Base-by-base conservation (phyloP, 129 eudicot genomes). In the Centrapalus pauciflorus region DNA sequence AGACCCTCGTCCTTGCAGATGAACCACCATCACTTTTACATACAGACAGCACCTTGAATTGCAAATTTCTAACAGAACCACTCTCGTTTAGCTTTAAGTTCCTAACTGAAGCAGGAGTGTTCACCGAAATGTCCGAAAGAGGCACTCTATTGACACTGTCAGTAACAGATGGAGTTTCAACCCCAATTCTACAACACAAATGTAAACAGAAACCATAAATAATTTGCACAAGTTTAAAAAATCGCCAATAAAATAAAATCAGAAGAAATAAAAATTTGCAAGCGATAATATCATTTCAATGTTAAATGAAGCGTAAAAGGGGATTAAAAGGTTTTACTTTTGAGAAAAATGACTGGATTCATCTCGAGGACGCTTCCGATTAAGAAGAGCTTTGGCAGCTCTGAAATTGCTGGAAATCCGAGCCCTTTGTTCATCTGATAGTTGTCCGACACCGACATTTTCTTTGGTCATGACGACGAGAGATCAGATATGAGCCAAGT, bases 381-480 rank as follows among this genome's bases (percentile, higher is more conserved):
- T 71, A 23, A 81, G 84, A 27, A 84, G 82, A 51, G 88, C 86
- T 69, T 87, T 87, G 38, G 95, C 91, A 17, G 88, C 83, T 72
- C 70, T 76, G 38, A 76, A 87, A 7, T 73, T 84, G 48, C 66
- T 70, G 20, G 95, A 81, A 58, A 87, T 87, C 45, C 95, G 88
- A 79, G 86, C 83, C 13, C 80, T 74, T 69, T 87, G 88, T 62
- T 87, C 82, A 14, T 80, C 88, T 21, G 95, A 77, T 75, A 81
- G 60, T 64, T 58, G 77, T 11, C 79, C 76, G 21, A 40, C 30
- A n/a, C 76, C 17, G 13, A 0, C 59, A 50, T 77, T 80, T 55
- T 80, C 83, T 55, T 74, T 74, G 72, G 63, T 40, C 50, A 46
- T 67, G 74, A 68, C 69, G 24, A 13, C 48, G 9, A 9, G 40